Base-by-base conservation (phyloP, 208 protist species). In the Phytomonas serpens region DNA sequence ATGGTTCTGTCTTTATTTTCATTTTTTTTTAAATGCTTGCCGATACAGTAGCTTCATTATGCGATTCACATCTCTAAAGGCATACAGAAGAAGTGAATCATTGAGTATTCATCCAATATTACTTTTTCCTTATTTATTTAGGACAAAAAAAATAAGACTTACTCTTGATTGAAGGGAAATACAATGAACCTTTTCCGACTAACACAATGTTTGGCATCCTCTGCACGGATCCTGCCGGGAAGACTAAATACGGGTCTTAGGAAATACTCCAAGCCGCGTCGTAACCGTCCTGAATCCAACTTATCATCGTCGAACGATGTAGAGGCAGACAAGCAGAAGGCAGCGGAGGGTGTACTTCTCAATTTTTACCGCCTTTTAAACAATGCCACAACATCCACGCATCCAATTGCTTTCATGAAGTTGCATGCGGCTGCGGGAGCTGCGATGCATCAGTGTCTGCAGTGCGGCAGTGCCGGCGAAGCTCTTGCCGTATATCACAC, bases 381-480 rank as follows among this genome's bases (percentile, higher is more conserved):
- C 7, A 6, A 27, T 19, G 23, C 47, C 47, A 19, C 23, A 27
- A 57, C 47, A 11, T 57, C 47, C 4, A 57, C 47, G 23, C 47
- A 57, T 57, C 10, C 47, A 27, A 2, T 57, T 0, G 47, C 11
- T 23, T 27, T 57, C 19, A 27, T 23, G 47, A 27, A 38, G 30
- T 16, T 81, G 66, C 74, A 61, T 19, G 27, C 29, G 14, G 72
- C 68, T 27, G 82, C 82, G 27, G 68, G 61, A 30, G 38, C 32
- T 0, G 79, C 80, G 16, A 93, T 93, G 88, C 74, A 61, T n/a
- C 36, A 75, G 29, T 93, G 88, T 64, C 76, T 93, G 10, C 32
- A 62, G 11, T 69, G 80, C 61, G 67, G 71, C n/a, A 80, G 78
- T 27, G 64, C 83, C 37, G 68, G 61, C 2, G 88, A 93, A 63